Percentiles rank a stretch among this genome's conserved stretches.
These are phyloP conservation scores for Penicillium subrubescens DNA, from an alignment of 495 filamentous ascomycete species.

Conservation along the genomic window DNA sequence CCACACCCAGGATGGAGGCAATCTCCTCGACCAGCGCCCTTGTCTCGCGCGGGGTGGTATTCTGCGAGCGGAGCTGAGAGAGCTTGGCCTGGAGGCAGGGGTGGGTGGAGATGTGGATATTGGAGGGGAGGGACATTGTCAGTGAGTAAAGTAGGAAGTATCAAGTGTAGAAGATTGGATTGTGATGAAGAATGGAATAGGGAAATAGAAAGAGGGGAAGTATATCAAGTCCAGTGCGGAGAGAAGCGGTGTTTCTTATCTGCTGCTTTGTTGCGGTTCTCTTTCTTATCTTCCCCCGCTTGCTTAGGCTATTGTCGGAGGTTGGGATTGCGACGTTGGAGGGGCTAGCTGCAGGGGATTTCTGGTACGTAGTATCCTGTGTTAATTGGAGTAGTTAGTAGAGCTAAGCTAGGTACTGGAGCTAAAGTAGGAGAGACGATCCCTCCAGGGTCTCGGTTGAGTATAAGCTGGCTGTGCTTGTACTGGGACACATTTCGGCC, in stretches of 20 bases:
- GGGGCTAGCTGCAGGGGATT: background rate
- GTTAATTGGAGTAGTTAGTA: background rate
- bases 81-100: conserved; percentile 89
- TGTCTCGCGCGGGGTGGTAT: conserved; percentile 71
- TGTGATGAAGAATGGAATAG: conserved; percentile 10
- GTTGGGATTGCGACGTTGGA: background rate
- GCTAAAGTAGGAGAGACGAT: background rate
- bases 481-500: background rate
- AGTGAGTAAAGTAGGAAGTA: background rate
- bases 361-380: background rate
- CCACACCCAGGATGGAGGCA: conserved; percentile 75
- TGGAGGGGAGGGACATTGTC: conserved; percentile 36
- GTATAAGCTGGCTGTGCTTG: background rate
- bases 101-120: conserved; percentile 79
- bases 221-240: background rate
- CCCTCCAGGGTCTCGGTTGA: background rate
- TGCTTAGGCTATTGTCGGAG: background rate
- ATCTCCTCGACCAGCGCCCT: conserved; percentile 85
- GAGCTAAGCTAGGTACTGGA: background rate
- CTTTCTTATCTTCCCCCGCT: conserved; percentile 1
- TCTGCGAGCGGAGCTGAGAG: conserved; percentile 77
- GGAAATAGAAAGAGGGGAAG: background rate
- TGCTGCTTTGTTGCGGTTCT: background rate
- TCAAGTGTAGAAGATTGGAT: background rate
- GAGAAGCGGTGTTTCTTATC: conserved; percentile 21